These are phyloP conservation scores for Murraya paniculata DNA, from an alignment of 345 rosid species.

Conservation along the genomic window DNA sequence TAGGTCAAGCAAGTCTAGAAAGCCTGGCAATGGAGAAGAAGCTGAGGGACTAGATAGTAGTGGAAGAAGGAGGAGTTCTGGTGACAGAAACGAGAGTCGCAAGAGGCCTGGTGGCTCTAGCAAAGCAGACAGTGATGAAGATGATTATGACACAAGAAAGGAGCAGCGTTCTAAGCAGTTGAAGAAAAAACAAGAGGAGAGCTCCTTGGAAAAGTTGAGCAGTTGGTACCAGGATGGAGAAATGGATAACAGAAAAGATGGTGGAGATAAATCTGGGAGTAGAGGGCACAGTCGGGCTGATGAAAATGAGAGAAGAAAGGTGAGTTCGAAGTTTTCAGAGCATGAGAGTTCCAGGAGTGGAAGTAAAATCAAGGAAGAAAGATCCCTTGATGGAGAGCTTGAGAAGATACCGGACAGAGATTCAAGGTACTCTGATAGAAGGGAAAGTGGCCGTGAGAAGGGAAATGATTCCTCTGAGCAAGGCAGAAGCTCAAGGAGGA, in stretches of 20 bases:
- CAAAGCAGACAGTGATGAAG: conserved; percentile 59
- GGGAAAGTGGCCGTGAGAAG: conserved; percentile 67
- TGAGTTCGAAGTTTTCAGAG: conserved; percentile 49
- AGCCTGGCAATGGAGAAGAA: conserved; percentile 52
- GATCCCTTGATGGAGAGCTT: conserved; percentile 44
- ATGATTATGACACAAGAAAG: conserved; percentile 55
- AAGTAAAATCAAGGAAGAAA: conserved; percentile 74
- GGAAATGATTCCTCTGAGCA: conserved; percentile 62
- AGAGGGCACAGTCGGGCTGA: conserved; percentile 46
- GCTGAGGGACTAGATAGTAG: conserved; percentile 48
- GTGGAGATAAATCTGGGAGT: conserved; percentile 55
- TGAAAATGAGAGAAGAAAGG: conserved; percentile 62
- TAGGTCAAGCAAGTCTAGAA: conserved; percentile 58
- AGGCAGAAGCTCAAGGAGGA: conserved; percentile 67
- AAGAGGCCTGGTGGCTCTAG: conserved; percentile 60
- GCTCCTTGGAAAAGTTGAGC: conserved; percentile 82
- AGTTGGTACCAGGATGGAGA: conserved; percentile 96
- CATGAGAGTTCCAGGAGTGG: conserved; percentile 48
- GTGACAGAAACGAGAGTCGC: conserved; percentile 56
- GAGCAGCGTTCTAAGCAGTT: conserved; percentile 46
- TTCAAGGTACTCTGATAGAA: conserved; percentile 58
- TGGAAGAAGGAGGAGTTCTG: conserved; percentile 55
- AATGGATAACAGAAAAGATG: conserved; percentile 52
- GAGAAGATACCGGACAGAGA: conserved; percentile 61
- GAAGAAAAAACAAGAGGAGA: conserved; percentile 88